A percentile compares a stretch with the other conserved stretches of the same genome.
These are phyloP conservation scores for Penicillium tannophilum DNA, from an alignment of 495 filamentous ascomycete genomes.

Conservation along the genomic window DNA sequence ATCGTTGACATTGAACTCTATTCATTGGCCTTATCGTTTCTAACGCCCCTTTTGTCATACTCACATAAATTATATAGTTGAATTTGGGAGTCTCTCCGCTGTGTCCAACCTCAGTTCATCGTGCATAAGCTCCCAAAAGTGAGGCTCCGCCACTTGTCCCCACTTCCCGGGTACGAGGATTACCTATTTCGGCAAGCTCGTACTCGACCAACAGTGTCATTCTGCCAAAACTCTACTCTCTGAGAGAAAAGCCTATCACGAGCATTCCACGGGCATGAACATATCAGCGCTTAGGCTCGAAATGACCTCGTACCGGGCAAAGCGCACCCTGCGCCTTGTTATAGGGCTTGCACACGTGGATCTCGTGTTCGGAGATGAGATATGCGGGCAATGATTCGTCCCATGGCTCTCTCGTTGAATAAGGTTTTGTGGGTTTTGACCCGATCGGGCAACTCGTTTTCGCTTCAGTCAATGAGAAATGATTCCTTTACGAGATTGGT, in stretches of 20 bases:
- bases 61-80: too few relatives aligned
- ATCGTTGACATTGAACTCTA: too few relatives aligned
- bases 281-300: too few relatives aligned
- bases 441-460: slow-evolving; percentile 26
- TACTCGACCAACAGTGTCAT: not conserved
- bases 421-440: slow-evolving; percentile 1
- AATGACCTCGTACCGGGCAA: not conserved
- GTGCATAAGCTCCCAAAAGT: not conserved
- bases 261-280: too few relatives aligned
- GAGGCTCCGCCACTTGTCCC: slow-evolving; percentile 1
- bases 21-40: too few relatives aligned
- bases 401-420: too few relatives aligned
- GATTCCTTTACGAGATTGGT: slow-evolving; percentile 1
- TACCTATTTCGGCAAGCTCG: slow-evolving; percentile 2
- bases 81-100: not conserved
- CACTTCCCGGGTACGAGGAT: slow-evolving; percentile 6
- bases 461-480: slow-evolving; percentile 12
- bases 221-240: not conserved
- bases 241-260: not conserved
- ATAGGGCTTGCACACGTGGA: not conserved
- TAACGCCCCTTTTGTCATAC: too few relatives aligned
- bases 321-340: not conserved
- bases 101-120: not conserved
- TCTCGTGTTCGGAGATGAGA: not conserved
- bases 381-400: slow-evolving; percentile 1